These are phyloP conservation scores for Panicum miliaceum DNA, from an alignment of 176 grass and related monocot species.

Conservation along the genomic window DNA sequence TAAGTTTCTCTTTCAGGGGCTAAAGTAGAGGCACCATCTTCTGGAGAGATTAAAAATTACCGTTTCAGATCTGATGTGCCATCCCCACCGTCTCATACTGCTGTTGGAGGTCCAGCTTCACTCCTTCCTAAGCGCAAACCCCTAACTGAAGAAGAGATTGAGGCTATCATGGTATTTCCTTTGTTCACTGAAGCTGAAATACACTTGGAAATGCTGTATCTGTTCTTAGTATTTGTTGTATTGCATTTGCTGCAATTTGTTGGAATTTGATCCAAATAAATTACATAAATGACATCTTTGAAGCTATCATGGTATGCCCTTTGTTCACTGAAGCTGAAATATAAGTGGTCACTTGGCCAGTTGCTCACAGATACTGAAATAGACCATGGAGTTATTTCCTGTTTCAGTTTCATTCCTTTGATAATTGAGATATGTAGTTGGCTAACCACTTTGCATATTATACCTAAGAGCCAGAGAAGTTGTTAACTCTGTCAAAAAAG, in stretches of 20 bases:
- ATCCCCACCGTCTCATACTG: constrained; percentile 77
- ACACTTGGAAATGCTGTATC: not conserved
- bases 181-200: constrained; percentile 20
- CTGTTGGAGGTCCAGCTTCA: constrained; percentile 88
- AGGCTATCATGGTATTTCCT: constrained; percentile 83
- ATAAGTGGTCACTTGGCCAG: not conserved
- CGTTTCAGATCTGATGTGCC: constrained; percentile 92
- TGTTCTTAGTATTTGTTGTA: not conserved
- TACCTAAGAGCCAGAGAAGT: not conserved
- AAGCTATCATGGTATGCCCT: too few relatives aligned
- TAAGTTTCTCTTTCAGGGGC: constrained; percentile 51
- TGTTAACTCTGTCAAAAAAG: too few relatives aligned
- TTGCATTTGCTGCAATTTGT: not conserved
- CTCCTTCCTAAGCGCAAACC: constrained; percentile 91
- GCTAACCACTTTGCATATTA: not conserved
- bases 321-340: not conserved
- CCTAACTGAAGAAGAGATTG: constrained; percentile 90
- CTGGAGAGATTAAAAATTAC: constrained; percentile 67
- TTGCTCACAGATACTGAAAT: not conserved
- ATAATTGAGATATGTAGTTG: not conserved
- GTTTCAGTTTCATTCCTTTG: not conserved
- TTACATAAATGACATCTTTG: not conserved
- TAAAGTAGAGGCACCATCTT: constrained; percentile 51
- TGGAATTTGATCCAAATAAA: constrained; percentile 5
- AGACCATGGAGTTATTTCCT: not conserved